Conservation (phyloP, 495 filamentous ascomycete genomes). For the Schizothecium vesticola region DNA sequence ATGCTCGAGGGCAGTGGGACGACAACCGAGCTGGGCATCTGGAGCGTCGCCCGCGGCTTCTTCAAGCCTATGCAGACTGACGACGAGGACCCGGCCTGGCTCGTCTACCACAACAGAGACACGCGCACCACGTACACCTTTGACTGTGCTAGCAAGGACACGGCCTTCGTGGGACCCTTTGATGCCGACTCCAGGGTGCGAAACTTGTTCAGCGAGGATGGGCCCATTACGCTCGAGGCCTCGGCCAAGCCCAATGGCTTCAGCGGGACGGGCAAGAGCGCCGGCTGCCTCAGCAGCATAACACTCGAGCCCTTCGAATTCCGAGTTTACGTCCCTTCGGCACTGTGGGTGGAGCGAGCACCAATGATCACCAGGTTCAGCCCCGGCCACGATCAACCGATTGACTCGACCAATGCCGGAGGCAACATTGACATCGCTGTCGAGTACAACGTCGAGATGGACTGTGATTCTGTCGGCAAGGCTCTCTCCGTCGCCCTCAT, state of each 20-base stretch:
- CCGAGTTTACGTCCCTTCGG: slow-evolving; percentile 56
- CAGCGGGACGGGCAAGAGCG: slow-evolving; percentile 24
- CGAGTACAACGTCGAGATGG: slow-evolving; percentile 59
- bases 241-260: slow-evolving; percentile 27
- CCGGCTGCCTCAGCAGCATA: slow-evolving; percentile 54
- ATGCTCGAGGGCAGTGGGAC: slow-evolving; percentile 50
- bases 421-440: slow-evolving; percentile 39
- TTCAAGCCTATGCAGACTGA: slow-evolving; percentile 51
- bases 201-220: slow-evolving; percentile 63
- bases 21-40: slow-evolving; percentile 61
- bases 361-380: slow-evolving; percentile 63
- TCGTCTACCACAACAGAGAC: slow-evolving; percentile 62
- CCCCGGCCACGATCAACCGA: slow-evolving; percentile 59
- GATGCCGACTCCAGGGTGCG: slow-evolving; percentile 51
- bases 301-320: slow-evolving; percentile 56
- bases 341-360: slow-evolving; percentile 44
- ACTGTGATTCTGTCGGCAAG: slow-evolving; percentile 51
- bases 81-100: slow-evolving; percentile 55
- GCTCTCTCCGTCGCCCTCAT: slow-evolving; percentile 33
- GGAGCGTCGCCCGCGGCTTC: slow-evolving; percentile 54
- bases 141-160: slow-evolving; percentile 46
- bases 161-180: slow-evolving; percentile 56
- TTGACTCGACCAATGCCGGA: slow-evolving; percentile 43
- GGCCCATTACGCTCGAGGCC: slow-evolving; percentile 44
- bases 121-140: slow-evolving; percentile 54